Evolutionary conservation across 2,329 filamentous ascomycete genomes (phyloP).

Genomic region (Alternaria conjuncta): DNA sequence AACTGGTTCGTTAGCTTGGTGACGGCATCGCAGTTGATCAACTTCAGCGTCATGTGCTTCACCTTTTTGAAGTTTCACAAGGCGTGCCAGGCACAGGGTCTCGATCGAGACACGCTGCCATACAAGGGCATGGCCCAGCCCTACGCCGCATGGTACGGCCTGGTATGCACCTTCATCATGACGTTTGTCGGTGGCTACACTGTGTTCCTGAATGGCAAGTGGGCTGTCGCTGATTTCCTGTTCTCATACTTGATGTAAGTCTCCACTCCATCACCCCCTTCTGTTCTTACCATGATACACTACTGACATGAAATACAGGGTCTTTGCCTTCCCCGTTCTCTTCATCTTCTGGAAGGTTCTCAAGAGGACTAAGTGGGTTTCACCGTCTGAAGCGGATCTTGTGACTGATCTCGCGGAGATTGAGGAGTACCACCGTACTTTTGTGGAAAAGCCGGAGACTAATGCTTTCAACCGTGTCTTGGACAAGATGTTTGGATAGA

Average conservation of each 20-base stretch:
- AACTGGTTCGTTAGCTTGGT: constrained; percentile 77
- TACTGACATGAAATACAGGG: constrained; percentile 55
- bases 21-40: constrained; percentile 69
- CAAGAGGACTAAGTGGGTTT: constrained; percentile 66
- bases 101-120: constrained; percentile 70
- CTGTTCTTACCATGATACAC: neutral
- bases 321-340: constrained; percentile 72
- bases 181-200: constrained; percentile 77
- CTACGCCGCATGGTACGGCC: constrained; percentile 71
- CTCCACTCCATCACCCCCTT: neutral
- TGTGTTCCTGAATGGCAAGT: constrained; percentile 73
- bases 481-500: constrained; percentile 53
- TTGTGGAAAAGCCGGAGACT: constrained; percentile 60
- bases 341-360: constrained; percentile 75
- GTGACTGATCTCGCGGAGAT: constrained; percentile 68
- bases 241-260: constrained; percentile 61
- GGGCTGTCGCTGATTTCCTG: constrained; percentile 73
- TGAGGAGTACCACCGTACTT: constrained; percentile 71
- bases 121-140: constrained; percentile 75
- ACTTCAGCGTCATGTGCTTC: constrained; percentile 63
- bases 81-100: constrained; percentile 71
- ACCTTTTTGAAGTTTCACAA: constrained; percentile 76
- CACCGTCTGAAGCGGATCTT: constrained; percentile 68
- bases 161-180: constrained; percentile 71
- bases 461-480: constrained; percentile 51